These are phyloP conservation scores for Trichoderma simmonsii DNA, from an alignment of 2,329 filamentous ascomycete genomes.

Conservation along the genomic window DNA sequence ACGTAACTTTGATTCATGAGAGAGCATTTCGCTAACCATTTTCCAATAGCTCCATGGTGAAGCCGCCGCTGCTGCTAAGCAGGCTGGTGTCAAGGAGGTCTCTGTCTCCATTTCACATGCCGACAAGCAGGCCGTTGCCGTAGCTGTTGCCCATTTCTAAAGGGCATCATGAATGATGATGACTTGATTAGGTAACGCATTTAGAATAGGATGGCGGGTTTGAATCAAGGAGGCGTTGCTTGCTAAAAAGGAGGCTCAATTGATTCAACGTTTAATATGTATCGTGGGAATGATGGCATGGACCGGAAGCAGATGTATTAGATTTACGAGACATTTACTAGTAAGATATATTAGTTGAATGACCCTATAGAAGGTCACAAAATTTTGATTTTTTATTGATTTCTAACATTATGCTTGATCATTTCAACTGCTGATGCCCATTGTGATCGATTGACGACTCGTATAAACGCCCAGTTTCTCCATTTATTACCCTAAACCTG, in stretches of 20 bases:
- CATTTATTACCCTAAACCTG: not conserved
- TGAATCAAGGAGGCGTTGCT: slow-evolving; percentile 8
- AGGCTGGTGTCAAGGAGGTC: slow-evolving; percentile 82
- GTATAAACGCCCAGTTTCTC: not conserved
- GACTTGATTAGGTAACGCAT: not conserved
- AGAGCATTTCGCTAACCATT: slow-evolving; percentile 35
- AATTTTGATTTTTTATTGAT: not conserved
- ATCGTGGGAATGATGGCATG: slow-evolving; percentile 1
- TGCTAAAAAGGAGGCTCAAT: not conserved
- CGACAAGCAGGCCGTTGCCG: slow-evolving; percentile 88
- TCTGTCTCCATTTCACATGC: slow-evolving; percentile 95
- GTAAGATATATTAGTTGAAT: slow-evolving; percentile 2
- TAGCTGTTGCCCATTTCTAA: slow-evolving; percentile 81
- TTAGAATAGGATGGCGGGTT: not conserved
- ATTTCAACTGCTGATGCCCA: not conserved
- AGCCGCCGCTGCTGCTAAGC: slow-evolving; percentile 77
- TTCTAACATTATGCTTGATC: not conserved
- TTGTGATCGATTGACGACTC: not conserved
- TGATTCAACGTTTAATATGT: not conserved
- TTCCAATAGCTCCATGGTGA: slow-evolving; percentile 72
- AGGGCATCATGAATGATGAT: not conserved
- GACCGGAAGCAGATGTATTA: not conserved
- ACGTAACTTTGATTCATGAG: too few relatives aligned
- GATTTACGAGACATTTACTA: not conserved
- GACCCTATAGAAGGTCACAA: not conserved